These are phyloP conservation scores for Tuber magnatum DNA, from an alignment of 495 filamentous ascomycete genomes.

Conservation along the genomic window DNA sequence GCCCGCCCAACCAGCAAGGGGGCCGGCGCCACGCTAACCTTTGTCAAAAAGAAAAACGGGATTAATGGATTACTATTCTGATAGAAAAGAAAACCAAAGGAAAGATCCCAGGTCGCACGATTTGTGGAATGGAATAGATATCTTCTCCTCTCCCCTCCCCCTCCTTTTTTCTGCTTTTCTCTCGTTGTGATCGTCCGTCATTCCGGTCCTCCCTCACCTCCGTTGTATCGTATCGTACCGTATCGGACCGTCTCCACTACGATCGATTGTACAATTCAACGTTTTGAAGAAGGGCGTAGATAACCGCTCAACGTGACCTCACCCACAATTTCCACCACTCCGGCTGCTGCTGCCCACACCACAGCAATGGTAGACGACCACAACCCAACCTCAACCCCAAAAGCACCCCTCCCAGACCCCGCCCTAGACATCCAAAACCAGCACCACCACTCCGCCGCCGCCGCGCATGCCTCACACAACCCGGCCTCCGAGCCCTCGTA, in stretches of 20 bases:
- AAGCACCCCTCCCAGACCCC: constrained; percentile 40
- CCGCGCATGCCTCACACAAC: constrained; percentile 44
- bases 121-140: not conserved
- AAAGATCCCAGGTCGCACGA: not conserved
- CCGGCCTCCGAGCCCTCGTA: constrained; percentile 49
- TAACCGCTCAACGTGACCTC: not conserved
- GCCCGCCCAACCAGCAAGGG: not conserved
- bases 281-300: not conserved
- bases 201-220: not conserved
- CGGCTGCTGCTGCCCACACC: not conserved
- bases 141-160: not conserved
- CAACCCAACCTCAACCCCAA: not conserved
- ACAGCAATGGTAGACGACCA: not conserved
- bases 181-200: not conserved
- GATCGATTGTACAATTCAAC: not conserved
- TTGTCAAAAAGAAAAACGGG: not conserved
- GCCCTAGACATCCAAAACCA: constrained; percentile 45
- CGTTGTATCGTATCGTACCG: not conserved
- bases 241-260: not conserved
- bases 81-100: not conserved
- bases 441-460: constrained; percentile 52
- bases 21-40: constrained; percentile 20
- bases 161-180: not conserved
- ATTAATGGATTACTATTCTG: too few species aligned
- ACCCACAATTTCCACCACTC: not conserved